A percentile compares a stretch with the other conserved stretches of the same genome.
These are phyloP conservation scores for Penicillium flavigenum DNA, from an alignment of 495 filamentous ascomycete genomes.

Conservation along the genomic window DNA sequence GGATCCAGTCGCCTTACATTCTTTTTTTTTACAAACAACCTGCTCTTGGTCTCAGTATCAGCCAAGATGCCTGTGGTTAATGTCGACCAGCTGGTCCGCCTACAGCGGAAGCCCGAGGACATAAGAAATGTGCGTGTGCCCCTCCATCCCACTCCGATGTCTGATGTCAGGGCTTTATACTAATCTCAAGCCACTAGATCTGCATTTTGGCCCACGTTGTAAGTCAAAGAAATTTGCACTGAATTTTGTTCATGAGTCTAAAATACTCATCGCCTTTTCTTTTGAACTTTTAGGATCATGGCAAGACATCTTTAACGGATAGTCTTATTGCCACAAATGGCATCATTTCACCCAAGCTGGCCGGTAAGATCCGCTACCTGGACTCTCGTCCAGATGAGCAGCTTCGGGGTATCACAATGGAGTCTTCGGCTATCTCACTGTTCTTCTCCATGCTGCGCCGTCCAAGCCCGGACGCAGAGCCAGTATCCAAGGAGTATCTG, in stretches of 20 bases:
- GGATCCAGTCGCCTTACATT: conserved; percentile 19
- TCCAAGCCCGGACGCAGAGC: conserved; percentile 62
- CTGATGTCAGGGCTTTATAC: conserved; percentile 28
- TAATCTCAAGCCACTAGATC: conserved; percentile 67
- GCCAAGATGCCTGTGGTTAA: conserved; percentile 81
- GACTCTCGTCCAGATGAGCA: conserved; percentile 98
- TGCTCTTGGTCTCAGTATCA: conserved; percentile 17
- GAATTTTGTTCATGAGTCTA: neutral
- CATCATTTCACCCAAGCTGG: conserved; percentile 96
- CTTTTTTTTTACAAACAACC: neutral
- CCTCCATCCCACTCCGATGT: conserved; percentile 36
- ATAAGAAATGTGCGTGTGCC: conserved; percentile 76
- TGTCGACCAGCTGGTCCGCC: conserved; percentile 78
- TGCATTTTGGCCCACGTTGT: conserved; percentile 97
- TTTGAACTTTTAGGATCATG: conserved; percentile 66
- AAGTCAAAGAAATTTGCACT: conserved; percentile 39
- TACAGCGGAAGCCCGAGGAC: conserved; percentile 80
- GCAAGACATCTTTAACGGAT: conserved; percentile 97
- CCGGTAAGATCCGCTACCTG: conserved; percentile 96
- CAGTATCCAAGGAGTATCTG: conserved; percentile 80
- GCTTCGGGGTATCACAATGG: conserved; percentile 97
- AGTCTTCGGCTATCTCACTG: conserved; percentile 95
- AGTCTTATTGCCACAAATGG: conserved; percentile 97
- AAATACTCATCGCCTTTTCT: conserved; percentile 8
- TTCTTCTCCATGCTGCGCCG: conserved; percentile 89